phyloP scores from a whole-genome alignment of 1,284 basidiomycete species.

The Inonotus hispidus region DNA sequence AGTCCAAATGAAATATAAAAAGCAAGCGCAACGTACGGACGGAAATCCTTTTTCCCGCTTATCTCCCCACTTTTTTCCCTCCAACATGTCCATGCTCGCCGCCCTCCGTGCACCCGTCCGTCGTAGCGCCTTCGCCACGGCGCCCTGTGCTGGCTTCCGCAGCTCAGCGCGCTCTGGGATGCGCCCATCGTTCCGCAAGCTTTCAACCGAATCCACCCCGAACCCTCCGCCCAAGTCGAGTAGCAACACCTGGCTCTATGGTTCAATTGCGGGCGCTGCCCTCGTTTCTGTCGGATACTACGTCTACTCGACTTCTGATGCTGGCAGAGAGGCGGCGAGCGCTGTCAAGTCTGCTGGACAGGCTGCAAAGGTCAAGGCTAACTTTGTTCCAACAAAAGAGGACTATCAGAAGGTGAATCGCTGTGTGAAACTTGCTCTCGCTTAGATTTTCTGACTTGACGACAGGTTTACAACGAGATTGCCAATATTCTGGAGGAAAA shows the following conservation, averaged over 20 bases:
- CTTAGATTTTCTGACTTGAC: background rate
- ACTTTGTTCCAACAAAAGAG: slow-evolving; percentile 64
- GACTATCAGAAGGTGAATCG: slow-evolving; percentile 83
- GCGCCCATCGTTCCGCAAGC: slow-evolving; percentile 43
- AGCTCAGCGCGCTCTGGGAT: slow-evolving; percentile 22
- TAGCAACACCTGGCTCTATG: slow-evolving; percentile 50
- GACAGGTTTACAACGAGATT: slow-evolving; percentile 82
- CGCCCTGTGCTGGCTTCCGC: slow-evolving; percentile 29
- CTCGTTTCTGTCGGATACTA: slow-evolving; percentile 50
- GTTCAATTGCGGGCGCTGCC: slow-evolving; percentile 47
- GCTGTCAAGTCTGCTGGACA: slow-evolving; percentile 55
- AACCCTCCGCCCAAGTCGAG: slow-evolving; percentile 35
- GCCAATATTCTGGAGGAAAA: slow-evolving; percentile 71
- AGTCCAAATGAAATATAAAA: background rate
- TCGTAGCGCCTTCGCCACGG: slow-evolving; percentile 34
- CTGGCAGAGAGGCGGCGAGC: slow-evolving; percentile 45
- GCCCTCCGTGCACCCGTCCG: slow-evolving; percentile 43
- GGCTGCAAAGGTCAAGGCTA: slow-evolving; percentile 53
- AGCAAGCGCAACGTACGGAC: background rate
- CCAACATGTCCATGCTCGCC: slow-evolving; percentile 42
- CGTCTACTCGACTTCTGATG: slow-evolving; percentile 41
- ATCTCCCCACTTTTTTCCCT: background rate
- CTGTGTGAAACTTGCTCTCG: background rate
- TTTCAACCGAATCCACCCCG: slow-evolving; percentile 48
- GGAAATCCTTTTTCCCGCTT: background rate